Evolutionary conservation across 257 asterid genomes (phyloP), one percentile per base, ranked within the genome.

Genomic region (Nicotiana benthamiana): DNA sequence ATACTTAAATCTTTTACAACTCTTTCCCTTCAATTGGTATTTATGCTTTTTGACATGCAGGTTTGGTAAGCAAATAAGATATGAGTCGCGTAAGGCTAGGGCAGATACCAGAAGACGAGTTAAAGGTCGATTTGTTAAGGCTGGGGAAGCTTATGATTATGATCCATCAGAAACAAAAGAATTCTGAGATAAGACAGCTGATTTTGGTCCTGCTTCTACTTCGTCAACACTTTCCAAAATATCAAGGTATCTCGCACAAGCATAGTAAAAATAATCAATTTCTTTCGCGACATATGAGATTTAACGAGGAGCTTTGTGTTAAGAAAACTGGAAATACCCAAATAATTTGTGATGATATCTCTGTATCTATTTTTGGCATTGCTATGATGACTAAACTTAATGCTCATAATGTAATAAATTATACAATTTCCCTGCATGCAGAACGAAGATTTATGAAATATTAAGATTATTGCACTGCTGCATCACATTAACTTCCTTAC

Each of bases 21-120:
- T 59, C n/a, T 68, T 40, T 48, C 61, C 48, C 13, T 4, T 61
- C 15, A 1, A 30, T 43, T 51, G 32, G 22, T 3, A 15, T 56
- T 43, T 54, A 4, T 75, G 34, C 9, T 24, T 32, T 83, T 74
- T 80, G 66, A 62, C 75, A 74, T 74, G 79, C 79, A 95, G 98
- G 87, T 95, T 90, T 59, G 98, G 93, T 7, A 95, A 95, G 81
- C 95, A 95, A 81, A 95, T 95, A 84, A 85, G 98, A 77, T 93
- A 95, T 82, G 97, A 93, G 36, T 95, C 98, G 15, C 95, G 98
- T 40, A 95, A 95, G 81, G 98, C 95, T 5, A 91, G 98, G 82
- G 98, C 98, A 1, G 98, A 95, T 83, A 92, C 98, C 9, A 88
- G 98, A 89, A 89, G 83, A 83, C 96, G 98, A 0, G 94, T 92